Evolutionary conservation across 495 filamentous ascomycete genomes (phyloP).

Genomic region (Aspergillus ellipticus): DNA sequence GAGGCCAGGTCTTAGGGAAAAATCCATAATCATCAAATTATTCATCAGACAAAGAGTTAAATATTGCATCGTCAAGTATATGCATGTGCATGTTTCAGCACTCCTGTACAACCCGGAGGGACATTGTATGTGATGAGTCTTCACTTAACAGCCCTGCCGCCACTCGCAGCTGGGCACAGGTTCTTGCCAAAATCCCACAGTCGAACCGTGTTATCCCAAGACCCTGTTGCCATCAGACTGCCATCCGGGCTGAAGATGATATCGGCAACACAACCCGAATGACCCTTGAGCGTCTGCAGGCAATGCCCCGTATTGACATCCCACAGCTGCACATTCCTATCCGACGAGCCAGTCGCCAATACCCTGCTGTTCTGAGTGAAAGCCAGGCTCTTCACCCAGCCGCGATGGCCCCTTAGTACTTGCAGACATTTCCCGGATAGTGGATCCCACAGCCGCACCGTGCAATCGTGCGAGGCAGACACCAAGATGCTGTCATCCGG

Average conservation of each 20-base stretch:
- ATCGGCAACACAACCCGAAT: constrained; percentile 13
- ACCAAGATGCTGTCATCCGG: not conserved
- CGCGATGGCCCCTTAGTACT: not conserved
- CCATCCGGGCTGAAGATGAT: constrained; percentile 36
- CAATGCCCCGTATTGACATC: constrained; percentile 20
- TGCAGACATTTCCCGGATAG: not conserved
- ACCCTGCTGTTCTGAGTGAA: not conserved
- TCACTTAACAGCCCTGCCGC: too few species aligned
- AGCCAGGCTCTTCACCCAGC: not conserved
- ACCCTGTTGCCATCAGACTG: constrained; percentile 25
- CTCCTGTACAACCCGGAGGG: too few species aligned
- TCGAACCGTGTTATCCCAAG: constrained; percentile 12
- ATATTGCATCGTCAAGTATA: too few species aligned
- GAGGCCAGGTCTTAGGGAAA: too few species aligned
- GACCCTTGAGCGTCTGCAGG: constrained; percentile 17
- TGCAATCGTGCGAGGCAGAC: not conserved
- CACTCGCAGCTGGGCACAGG: not conserved
- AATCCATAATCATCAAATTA: too few species aligned
- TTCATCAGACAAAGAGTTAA: too few species aligned
- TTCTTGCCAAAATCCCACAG: constrained; percentile 16
- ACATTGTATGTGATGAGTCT: too few species aligned
- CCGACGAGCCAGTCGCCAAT: constrained; percentile 29
- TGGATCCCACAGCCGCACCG: not conserved
- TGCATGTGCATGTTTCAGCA: too few species aligned
- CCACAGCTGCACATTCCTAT: constrained; percentile 35